phyloP scores from a whole-genome alignment of 2,329 filamentous ascomycete genomes.

The Aspergillus fructus region DNA sequence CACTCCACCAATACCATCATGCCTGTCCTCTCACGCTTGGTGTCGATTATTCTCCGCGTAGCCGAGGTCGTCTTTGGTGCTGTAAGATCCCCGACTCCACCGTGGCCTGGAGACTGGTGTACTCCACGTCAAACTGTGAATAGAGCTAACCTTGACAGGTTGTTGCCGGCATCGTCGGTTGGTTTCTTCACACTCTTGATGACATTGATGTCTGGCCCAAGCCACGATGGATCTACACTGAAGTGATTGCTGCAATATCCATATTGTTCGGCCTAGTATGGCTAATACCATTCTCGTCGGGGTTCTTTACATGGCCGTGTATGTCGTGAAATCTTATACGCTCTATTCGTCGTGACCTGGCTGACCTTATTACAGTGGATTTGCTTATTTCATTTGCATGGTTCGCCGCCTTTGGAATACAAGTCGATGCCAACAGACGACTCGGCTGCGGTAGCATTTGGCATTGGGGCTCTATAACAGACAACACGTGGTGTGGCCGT shows the following conservation, averaged over 20 bases:
- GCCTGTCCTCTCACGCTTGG: conserved; percentile 53
- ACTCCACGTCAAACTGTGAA: neutral
- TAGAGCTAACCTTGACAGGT: conserved; percentile 34
- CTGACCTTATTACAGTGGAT: conserved; percentile 50
- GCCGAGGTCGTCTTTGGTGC: conserved; percentile 68
- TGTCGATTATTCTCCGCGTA: conserved; percentile 59
- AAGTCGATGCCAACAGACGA: conserved; percentile 57
- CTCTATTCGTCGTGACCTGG: neutral
- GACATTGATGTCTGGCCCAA: conserved; percentile 53
- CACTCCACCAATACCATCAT: conserved; percentile 32
- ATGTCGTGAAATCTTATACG: conserved; percentile 5
- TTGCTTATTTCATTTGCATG: conserved; percentile 67
- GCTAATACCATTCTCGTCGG: conserved; percentile 67
- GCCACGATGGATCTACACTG: conserved; percentile 72
- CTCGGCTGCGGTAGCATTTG: conserved; percentile 58
- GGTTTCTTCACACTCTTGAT: conserved; percentile 58
- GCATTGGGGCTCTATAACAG: conserved; percentile 57
- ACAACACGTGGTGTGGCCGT: conserved; percentile 59
- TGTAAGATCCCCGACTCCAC: conserved; percentile 44
- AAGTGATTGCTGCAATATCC: conserved; percentile 67
- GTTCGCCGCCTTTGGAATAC: conserved; percentile 68
- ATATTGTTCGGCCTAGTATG: conserved; percentile 70
- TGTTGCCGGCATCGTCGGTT: conserved; percentile 67
- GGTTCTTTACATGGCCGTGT: conserved; percentile 67
- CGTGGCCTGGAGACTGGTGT: no score